phyloP scores from a whole-genome alignment of 2,329 filamentous ascomycete species.

The Geosmithia flava region DNA sequence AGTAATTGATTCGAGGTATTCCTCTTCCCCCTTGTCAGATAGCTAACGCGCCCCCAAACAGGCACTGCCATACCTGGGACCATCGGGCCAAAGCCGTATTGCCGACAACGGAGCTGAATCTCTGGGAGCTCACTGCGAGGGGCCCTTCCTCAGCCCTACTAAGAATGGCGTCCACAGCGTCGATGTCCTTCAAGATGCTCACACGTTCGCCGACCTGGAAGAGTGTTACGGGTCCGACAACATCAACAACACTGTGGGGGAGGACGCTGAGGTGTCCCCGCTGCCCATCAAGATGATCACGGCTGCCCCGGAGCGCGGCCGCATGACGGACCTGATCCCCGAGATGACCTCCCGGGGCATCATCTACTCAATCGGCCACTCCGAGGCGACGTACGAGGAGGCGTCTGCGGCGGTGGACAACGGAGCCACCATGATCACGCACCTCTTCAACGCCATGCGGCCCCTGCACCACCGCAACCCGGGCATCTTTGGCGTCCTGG shows the following conservation, averaged over 20 bases:
- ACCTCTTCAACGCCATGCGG: constrained; percentile 89
- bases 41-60: constrained; percentile 10
- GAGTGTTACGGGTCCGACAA: constrained; percentile 63
- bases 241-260: constrained; percentile 32
- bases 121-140: constrained; percentile 82
- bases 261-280: no score
- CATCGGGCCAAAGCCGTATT: constrained; percentile 48
- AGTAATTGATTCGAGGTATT: neutral
- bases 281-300: constrained; percentile 67
- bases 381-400: constrained; percentile 76
- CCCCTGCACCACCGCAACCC: constrained; percentile 86
- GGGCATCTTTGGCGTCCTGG: constrained; percentile 77
- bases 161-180: constrained; percentile 82
- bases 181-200: constrained; percentile 54
- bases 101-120: constrained; percentile 68
- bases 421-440: constrained; percentile 81
- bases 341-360: constrained; percentile 54
- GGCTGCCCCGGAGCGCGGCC: constrained; percentile 68
- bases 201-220: constrained; percentile 53
- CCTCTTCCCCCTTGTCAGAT: neutral
- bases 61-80: constrained; percentile 65
- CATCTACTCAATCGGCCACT: constrained; percentile 72
- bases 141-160: constrained; percentile 70
- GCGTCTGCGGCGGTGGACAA: constrained; percentile 58
- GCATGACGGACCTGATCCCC: constrained; percentile 57